phyloP scores from a whole-genome alignment of 225 moss, liverwort and hornwort genomes.

The Bryum argenteum region DNA sequence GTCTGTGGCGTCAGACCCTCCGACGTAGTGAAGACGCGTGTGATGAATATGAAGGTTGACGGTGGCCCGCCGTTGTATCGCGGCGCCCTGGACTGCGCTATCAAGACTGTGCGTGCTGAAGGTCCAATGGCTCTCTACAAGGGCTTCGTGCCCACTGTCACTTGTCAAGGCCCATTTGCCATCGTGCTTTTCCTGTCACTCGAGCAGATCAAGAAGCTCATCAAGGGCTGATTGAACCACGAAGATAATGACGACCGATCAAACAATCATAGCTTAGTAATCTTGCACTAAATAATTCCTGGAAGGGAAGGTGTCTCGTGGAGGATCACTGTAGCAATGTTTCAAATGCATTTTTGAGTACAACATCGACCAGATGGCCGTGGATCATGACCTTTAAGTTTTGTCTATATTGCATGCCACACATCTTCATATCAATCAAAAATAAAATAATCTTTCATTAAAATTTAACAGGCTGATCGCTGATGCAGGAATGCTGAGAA shows the following conservation, averaged over 20 bases:
- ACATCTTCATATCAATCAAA: no score
- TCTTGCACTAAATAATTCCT: not conserved
- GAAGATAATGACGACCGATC: conserved; percentile 19
- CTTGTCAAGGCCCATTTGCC: conserved; percentile 73
- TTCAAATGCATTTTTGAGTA: no score
- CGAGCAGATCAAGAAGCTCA: conserved; percentile 71
- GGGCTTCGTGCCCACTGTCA: conserved; percentile 82
- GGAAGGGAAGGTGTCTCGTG: no score
- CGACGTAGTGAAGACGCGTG: conserved; percentile 84
- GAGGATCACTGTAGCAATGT: no score
- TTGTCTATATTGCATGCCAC: no score
- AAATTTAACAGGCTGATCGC: no score
- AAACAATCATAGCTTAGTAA: not conserved
- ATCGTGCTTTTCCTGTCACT: conserved; percentile 78
- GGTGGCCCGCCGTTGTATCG: conserved; percentile 57
- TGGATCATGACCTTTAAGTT: no score
- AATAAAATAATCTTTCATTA: no score
- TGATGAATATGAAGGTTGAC: conserved; percentile 81
- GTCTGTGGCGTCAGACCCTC: conserved; percentile 73
- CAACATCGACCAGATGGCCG: no score
- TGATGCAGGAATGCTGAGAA: no score
- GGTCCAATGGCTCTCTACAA: conserved; percentile 86
- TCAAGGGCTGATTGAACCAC: conserved; percentile 37
- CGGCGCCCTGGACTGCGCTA: conserved; percentile 76
- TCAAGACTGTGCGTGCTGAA: conserved; percentile 75